Percentiles rank a stretch among this genome's conserved stretches.
phyloP scores from a whole-genome alignment of 768 basidiomycete species.

The Rhizopogon roseolus region DNA sequence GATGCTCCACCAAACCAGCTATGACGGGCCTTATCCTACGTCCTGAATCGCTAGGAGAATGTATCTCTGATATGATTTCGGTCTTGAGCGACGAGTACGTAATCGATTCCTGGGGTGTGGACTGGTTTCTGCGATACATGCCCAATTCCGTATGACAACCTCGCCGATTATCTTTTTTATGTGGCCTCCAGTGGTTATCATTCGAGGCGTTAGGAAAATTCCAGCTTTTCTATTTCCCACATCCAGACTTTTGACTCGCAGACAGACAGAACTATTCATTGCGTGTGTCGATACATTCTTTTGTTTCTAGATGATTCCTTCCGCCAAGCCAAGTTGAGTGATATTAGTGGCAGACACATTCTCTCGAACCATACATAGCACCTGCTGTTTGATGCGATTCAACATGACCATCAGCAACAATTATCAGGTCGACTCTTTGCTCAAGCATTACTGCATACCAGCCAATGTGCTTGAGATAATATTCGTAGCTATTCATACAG shows the following conservation, averaged over 20 bases:
- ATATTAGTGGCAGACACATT: neutral
- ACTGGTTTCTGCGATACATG: constrained; percentile 16
- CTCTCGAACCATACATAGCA: neutral
- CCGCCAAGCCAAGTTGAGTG: neutral
- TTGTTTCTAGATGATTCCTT: neutral
- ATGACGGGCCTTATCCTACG: constrained; percentile 17
- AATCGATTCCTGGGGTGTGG: constrained; percentile 18
- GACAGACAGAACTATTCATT: too few relatives aligned
- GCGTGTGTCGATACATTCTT: too few relatives aligned
- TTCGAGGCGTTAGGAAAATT: constrained; percentile 10
- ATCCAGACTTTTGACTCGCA: too few relatives aligned
- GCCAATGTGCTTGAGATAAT: neutral
- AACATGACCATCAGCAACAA: too few relatives aligned
- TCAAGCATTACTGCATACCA: neutral
- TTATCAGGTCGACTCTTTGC: neutral
- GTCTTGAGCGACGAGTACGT: constrained; percentile 13
- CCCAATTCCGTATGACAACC: constrained; percentile 17
- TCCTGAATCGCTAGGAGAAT: constrained; percentile 3
- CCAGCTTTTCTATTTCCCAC: too few relatives aligned
- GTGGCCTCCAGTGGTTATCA: constrained; percentile 12
- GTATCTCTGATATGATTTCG: neutral
- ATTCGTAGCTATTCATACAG: neutral
- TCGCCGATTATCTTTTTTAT: constrained; percentile 18
- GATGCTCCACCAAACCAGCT: constrained; percentile 3
- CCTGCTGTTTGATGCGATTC: neutral